Conservation (phyloP, 2,329 filamentous ascomycete genomes). For the Pestalotiopsis sp. region DNA sequence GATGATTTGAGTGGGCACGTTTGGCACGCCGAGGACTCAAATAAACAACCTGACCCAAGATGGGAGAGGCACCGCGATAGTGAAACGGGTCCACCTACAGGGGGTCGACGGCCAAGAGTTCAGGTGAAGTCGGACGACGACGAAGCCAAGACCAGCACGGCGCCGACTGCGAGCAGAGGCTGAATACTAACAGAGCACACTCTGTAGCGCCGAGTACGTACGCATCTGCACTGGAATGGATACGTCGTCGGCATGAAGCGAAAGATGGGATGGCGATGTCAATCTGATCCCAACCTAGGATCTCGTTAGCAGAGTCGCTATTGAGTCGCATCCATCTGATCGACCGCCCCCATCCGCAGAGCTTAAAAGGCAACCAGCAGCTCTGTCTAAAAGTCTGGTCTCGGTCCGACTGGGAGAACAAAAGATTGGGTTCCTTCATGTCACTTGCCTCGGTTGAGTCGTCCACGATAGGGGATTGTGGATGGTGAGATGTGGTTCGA, state of each 20-base stretch:
- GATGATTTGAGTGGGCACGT: conserved; percentile 1
- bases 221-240: background rate
- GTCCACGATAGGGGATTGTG: background rate
- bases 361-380: background rate
- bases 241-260: conserved; percentile 1
- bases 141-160: background rate
- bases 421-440: background rate
- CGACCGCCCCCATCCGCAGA: background rate
- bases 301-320: background rate
- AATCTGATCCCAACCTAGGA: background rate
- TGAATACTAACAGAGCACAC: background rate
- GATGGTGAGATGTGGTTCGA: background rate
- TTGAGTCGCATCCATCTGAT: background rate
- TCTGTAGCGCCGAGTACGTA: background rate
- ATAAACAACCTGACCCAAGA: conserved; percentile 8
- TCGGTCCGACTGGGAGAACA: background rate
- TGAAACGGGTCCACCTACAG: conserved; percentile 9
- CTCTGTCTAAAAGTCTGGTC: background rate
- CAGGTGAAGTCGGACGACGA: background rate
- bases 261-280: background rate
- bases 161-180: background rate
- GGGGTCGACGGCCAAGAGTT: background rate
- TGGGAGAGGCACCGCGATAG: background rate
- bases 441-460: background rate
- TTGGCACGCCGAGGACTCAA: conserved; percentile 9